A percentile compares a stretch with the other conserved stretches of the same genome.
Conservation (phyloP, 805 yeast genomes). For the Metschnikowia cerradonensis region DNA sequence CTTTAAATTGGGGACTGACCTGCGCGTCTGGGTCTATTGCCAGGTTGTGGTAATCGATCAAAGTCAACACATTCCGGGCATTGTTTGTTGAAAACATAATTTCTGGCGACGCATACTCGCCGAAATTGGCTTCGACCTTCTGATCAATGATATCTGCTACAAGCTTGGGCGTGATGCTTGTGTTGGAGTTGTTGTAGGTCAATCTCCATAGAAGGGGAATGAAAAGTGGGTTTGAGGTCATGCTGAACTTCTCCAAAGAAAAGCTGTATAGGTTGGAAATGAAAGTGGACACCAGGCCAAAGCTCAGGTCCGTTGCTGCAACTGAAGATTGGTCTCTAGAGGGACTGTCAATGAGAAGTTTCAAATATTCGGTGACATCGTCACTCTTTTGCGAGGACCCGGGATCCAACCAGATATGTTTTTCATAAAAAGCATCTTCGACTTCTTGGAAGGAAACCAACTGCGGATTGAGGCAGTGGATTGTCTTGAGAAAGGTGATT, state of each 20-base stretch:
- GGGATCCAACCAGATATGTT: conserved; percentile 22
- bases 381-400: conserved; percentile 18
- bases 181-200: conserved; percentile 16
- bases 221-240: conserved; percentile 25
- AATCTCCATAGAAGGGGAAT: conserved; percentile 35
- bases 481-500: conserved; percentile 21
- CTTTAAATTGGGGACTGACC: conserved; percentile 24
- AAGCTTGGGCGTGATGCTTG: conserved; percentile 21
- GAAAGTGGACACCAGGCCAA: conserved; percentile 27
- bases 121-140: not conserved
- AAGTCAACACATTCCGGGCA: conserved; percentile 27
- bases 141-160: conserved; percentile 23
- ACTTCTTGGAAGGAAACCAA: conserved; percentile 24
- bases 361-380: conserved; percentile 31
- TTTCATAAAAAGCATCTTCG: conserved; percentile 23
- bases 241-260: conserved; percentile 21
- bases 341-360: conserved; percentile 34
- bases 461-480: conserved; percentile 26
- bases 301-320: conserved; percentile 17
- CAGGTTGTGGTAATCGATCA: conserved; percentile 22
- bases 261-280: conserved; percentile 25
- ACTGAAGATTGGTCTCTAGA: conserved; percentile 11
- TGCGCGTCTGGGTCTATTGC: conserved; percentile 4
- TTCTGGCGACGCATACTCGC: conserved; percentile 4
- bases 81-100: conserved; percentile 24